Evolutionary conservation across 139 green algal species (phyloP).

Genomic region (Chlamydomonas schloesseri): DNA sequence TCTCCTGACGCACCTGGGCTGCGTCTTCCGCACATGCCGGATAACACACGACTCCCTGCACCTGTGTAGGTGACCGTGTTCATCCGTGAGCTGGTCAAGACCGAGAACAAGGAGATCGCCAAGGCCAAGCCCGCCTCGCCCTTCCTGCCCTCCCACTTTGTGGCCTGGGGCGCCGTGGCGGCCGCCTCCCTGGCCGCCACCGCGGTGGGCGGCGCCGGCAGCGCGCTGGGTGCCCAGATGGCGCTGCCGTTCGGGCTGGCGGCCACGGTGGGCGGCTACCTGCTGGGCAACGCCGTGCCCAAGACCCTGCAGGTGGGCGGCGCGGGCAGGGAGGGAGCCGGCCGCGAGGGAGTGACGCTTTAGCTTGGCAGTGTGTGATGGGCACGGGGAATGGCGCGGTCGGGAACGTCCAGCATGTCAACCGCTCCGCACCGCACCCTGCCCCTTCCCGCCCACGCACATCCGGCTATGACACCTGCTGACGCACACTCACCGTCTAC

Average conservation of each 20-base stretch:
- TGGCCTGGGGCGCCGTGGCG: conserved; percentile 62
- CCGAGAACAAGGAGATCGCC: conserved; percentile 64
- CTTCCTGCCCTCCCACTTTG: conserved; percentile 70
- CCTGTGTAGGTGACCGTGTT: conserved; percentile 64
- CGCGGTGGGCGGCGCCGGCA: conserved; percentile 10
- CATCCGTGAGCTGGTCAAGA: conserved; percentile 71
- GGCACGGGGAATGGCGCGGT: too few relatives aligned
- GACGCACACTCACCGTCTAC: too few relatives aligned
- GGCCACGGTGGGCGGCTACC: conserved; percentile 73
- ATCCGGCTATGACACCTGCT: too few relatives aligned
- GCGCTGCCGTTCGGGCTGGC: conserved; percentile 71
- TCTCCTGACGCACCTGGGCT: too few relatives aligned
- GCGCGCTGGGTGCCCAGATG: conserved; percentile 13
- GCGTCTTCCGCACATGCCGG: too few relatives aligned
- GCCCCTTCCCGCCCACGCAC: too few relatives aligned
- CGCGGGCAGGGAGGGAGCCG: too few relatives aligned
- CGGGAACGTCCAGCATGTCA: too few relatives aligned
- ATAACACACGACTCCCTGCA: too few relatives aligned
- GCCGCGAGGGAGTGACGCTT: too few relatives aligned
- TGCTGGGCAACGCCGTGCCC: conserved; percentile 69
- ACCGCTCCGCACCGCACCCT: too few relatives aligned
- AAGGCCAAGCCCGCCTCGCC: conserved; percentile 61
- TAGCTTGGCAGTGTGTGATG: too few relatives aligned
- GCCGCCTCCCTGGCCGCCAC: conserved; percentile 47
- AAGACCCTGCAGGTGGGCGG: conserved; percentile 48